Evolutionary conservation across 169 alveolate genomes (phyloP).

Genomic region (Hepatocystis sp.): DNA sequence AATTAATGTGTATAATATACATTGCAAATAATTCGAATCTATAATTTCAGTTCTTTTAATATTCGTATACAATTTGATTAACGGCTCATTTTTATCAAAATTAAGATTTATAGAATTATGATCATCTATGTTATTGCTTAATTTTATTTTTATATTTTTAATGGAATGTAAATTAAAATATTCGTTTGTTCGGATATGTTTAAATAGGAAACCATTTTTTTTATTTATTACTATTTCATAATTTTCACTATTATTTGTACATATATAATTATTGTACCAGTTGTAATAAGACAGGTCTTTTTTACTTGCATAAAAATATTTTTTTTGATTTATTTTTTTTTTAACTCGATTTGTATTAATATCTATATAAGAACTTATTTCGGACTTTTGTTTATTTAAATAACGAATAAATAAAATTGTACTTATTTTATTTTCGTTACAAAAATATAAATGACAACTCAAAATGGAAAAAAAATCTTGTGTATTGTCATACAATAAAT

Average conservation of each 20-base stretch:
- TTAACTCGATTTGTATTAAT: slow-evolving; percentile 16
- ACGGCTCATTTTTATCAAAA: slow-evolving; percentile 4
- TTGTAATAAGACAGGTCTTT: slow-evolving; percentile 52
- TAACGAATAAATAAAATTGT: slow-evolving; percentile 65
- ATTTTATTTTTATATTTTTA: slow-evolving; percentile 20
- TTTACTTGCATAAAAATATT: slow-evolving; percentile 55
- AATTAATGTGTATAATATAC: slow-evolving; percentile 30
- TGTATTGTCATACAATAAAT: slow-evolving; percentile 23
- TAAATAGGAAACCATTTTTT: slow-evolving; percentile 53
- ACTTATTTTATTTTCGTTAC: slow-evolving; percentile 37
- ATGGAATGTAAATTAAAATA: slow-evolving; percentile 33
- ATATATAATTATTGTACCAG: slow-evolving; percentile 63
- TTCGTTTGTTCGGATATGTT: slow-evolving; percentile 20
- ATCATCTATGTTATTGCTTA: slow-evolving; percentile 34
- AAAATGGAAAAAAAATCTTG: slow-evolving; percentile 34
- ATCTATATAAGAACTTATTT: slow-evolving; percentile 67
- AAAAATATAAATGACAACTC: slow-evolving; percentile 56
- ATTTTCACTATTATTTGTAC: slow-evolving; percentile 55
- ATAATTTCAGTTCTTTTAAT: slow-evolving; percentile 27
- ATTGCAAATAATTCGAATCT: slow-evolving; percentile 47
- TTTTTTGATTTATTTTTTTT: slow-evolving; percentile 48
- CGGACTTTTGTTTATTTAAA: slow-evolving; percentile 37
- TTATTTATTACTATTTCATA: slow-evolving; percentile 44
- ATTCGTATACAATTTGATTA: slow-evolving; percentile 19
- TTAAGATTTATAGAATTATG: neutral